Base-by-base conservation (phyloP, 257 asterid species). In the Ophiorrhiza pumila region DNA sequence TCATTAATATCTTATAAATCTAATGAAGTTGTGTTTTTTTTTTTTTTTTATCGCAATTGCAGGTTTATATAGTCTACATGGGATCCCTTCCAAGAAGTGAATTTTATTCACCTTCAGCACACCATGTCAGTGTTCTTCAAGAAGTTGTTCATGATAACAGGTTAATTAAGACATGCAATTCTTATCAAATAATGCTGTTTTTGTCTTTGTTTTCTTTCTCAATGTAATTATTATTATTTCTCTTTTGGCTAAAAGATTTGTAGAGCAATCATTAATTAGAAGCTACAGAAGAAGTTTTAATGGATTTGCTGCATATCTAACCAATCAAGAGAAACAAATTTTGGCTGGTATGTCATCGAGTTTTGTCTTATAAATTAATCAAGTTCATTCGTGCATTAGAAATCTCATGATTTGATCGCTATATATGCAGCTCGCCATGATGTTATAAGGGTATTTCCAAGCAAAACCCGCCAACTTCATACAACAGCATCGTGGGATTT, bases 401-500 rank as follows among this genome's bases (percentile, higher is more conserved):
- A 0, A 41, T 65, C 15, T 41, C 7, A 13, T 5, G 6, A n/a
- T n/a, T n/a, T n/a, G n/a, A n/a, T 22, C 11, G 13, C 22, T 22
- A 52, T 2, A 2, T 68, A 10, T 47, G 17, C 76, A 83, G 87
- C 34, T 47, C 72, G 45, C 41, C 75, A 77, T 12, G 77, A 31
- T 32, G 79, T 83, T 0, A 64, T 77, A 6, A 66, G 76, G 1
- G 50, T 84, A 18, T 81, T 84, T 7, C 86, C 86, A 8, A 72
- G 82, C 50, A 67, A 1, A 74, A 76, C 59, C 49, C 52, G 31
- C 12, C 71, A 78, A 15, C 85, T 64, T 39, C 64, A 76, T 25
- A 83, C 90, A 1, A 83, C 88, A 53, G 74, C 74, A 68, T 86
- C 88, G 1, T 83, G 90, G 88, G 83, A 83, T 60, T 86, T 86